Percentiles rank a stretch among this genome's conserved stretches.
These are phyloP conservation scores for Fomitopsis serialis DNA, from an alignment of 768 basidiomycete species.

Conservation along the genomic window DNA sequence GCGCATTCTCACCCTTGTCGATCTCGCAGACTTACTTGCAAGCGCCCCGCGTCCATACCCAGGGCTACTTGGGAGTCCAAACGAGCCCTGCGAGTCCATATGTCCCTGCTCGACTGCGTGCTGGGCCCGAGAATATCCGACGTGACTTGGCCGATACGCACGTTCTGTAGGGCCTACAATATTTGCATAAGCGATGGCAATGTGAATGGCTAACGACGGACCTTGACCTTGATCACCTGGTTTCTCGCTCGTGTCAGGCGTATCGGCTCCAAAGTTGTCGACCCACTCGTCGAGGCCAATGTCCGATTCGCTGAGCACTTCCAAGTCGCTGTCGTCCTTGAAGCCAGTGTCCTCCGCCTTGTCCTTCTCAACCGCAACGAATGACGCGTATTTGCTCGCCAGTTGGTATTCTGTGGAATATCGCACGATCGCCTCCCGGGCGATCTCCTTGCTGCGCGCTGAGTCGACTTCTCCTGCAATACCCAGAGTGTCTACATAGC, in stretches of 20 bases:
- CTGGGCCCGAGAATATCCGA: background rate
- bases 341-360: background rate
- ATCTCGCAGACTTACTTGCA: no score
- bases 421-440: constrained; percentile 36
- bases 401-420: constrained; percentile 49
- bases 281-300: background rate
- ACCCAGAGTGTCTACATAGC: background rate
- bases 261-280: background rate
- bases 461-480: constrained; percentile 15
- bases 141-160: background rate
- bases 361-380: constrained; percentile 45
- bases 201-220: no score
- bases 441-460: constrained; percentile 27
- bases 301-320: background rate
- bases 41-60: no score
- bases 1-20: no score
- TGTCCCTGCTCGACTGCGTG: background rate
- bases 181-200: background rate
- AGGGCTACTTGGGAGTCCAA: no score
- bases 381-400: constrained; percentile 48
- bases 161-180: background rate
- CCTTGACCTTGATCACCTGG: no score
- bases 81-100: background rate
- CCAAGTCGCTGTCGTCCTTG: background rate
- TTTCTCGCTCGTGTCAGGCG: no score